Conservation (phyloP, 257 asterid species). For the Thymus mandschuricus region DNA sequence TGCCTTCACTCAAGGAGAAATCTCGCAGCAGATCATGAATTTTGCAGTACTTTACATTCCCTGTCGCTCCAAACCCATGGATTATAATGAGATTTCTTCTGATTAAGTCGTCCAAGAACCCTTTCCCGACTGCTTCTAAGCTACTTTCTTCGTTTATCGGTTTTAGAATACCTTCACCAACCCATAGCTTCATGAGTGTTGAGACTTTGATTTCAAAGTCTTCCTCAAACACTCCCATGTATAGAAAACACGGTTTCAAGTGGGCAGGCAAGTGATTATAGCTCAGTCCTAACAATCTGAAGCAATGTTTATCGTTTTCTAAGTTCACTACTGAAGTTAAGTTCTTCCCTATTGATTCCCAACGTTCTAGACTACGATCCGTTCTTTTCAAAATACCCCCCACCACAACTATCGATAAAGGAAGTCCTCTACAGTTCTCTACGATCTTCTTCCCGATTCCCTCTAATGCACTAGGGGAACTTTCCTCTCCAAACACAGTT, state of each 20-base stretch:
- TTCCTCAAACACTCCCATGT: no score
- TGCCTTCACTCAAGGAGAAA: conserved; percentile 9
- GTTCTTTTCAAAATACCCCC: conserved; percentile 17
- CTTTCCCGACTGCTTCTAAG: neutral
- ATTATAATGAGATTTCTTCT: conserved; percentile 11
- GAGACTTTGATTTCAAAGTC: no score
- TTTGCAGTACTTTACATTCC: neutral
- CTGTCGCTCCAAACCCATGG: neutral
- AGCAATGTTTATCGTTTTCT: neutral
- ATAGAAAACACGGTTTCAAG: no score
- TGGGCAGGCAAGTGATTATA: no score
- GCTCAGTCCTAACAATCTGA: no score
- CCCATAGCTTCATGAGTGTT: no score
- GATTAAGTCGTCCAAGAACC: neutral
- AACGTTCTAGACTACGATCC: neutral
- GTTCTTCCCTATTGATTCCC: neutral
- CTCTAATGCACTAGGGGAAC: conserved; percentile 7
- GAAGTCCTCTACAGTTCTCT: conserved; percentile 24
- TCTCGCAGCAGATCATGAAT: conserved; percentile 26
- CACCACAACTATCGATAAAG: conserved; percentile 22
- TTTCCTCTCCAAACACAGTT: conserved; percentile 8
- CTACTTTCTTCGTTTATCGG: neutral
- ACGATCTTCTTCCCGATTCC: conserved; percentile 2
- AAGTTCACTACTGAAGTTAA: neutral
- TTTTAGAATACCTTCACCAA: neutral